Evolutionary conservation across 2,329 filamentous ascomycete genomes (phyloP), one percentile per base, ranked within the genome.

Genomic region (Botrytis medusae): DNA sequence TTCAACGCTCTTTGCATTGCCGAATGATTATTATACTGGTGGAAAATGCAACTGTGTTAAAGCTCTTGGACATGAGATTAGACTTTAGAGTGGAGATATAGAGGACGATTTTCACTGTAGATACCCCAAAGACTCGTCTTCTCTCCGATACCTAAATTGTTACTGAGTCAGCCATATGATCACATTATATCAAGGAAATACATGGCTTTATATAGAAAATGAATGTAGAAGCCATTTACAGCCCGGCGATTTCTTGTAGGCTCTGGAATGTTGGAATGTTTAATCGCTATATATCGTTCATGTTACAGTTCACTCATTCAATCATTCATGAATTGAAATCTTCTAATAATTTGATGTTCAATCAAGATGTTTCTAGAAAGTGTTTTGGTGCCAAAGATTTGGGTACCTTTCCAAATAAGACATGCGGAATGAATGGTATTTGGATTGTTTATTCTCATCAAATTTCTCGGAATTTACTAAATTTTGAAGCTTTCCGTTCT

Each of bases 191-290:
- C n/a, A 0, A 16, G n/a, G 6, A 29, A 29, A 18, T 18, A 2
- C 0, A 29, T 57, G n/a, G 14, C 3, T 14, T 29, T 8, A 29
- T 1, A 29, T 14, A 18, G n/a, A 57, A 16, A 29, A n/a, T 10
- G 51, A 29, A 7, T 4, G 7, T 18, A 18, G 2, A 29, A 7
- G 0, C 1, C 12, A 16, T 29, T 54, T 16, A 29, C 29, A 0
- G 25, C n/a, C 12, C 14, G 16, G n/a, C 16, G 5, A 7, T 54
- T 7, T 7, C n/a, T 54, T 25, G 25, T 12, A 54, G 18, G 12
- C 14, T 54, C n/a, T 18, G 3, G 16, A 54, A 7, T 12, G 2
- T 1, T 54, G 34, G 7, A 7, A 3, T 54, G 0, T 54, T 54
- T 6, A 8, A 54, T 18, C 25, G n/a, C 6, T 1, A 5, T 8